Conservation (phyloP, 1,139 yeast genomes). For the Geotrichum phurueaensis region DNA sequence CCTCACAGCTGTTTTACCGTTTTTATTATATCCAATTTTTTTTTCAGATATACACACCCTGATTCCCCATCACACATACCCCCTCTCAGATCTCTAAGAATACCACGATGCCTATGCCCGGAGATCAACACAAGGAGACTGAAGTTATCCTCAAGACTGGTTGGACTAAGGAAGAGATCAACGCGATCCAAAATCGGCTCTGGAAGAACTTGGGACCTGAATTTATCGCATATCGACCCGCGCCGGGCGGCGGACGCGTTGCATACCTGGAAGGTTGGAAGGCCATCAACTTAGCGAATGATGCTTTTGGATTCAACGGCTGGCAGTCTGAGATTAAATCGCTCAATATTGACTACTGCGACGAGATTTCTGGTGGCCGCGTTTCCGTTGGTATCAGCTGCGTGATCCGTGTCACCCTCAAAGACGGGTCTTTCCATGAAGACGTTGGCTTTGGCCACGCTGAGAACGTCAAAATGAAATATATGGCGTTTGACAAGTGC, state of each 20-base stretch:
- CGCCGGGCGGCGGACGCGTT: conserved; percentile 40
- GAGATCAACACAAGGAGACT: conserved; percentile 4
- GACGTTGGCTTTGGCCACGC: conserved; percentile 73
- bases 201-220: conserved; percentile 68
- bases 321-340: conserved; percentile 53
- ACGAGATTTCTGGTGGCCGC: conserved; percentile 38
- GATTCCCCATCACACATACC: background rate
- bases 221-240: conserved; percentile 74
- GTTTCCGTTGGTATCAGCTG: conserved; percentile 55
- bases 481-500: conserved; percentile 68
- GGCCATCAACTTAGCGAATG: conserved; percentile 53
- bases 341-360: conserved; percentile 34
- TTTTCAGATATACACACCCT: background rate
- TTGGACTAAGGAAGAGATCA: conserved; percentile 9
- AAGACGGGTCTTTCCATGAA: conserved; percentile 69
- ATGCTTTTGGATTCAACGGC: conserved; percentile 57
- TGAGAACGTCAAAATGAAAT: conserved; percentile 57
- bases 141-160: background rate
- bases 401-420: conserved; percentile 61
- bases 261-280: conserved; percentile 42
- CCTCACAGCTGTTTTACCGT: background rate
- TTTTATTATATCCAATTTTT: background rate
- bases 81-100: background rate
- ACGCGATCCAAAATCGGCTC: conserved; percentile 25
- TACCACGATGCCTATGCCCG: conserved; percentile 4